Base-by-base conservation (phyloP, 2,329 filamentous ascomycete species). In the Beauveria brongniartii region DNA sequence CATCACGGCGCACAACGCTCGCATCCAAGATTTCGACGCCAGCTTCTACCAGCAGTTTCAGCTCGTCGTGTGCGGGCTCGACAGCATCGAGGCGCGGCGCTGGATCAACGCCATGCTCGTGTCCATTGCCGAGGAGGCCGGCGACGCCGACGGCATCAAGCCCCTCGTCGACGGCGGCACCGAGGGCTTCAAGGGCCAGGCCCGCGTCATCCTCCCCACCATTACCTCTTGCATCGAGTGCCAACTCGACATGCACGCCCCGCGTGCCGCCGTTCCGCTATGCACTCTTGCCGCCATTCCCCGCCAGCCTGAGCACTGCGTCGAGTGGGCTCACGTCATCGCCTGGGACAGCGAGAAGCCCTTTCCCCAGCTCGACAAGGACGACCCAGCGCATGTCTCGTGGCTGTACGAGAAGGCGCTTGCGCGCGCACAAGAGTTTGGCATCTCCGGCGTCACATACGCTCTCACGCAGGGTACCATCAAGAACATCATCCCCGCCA, bases 401-500 rank as follows among this genome's bases (percentile, higher is more conserved):
- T 99, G 94, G 94, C 82, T 99, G 4, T 97, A 91, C 74, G 82
- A 91, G 64, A 92, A 92, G 70, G 92, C 94, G 0, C 81, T 93
- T 18, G 76, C 82, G 52, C 89, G 94, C 41, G 92, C 94, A 0
- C 74, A 87, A 62, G 90, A 99, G 70, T 99, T 96, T 77, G 88
- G 89, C 68, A 99, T 99, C 67, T 74, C 85, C 0, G 95, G 94
- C 9, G 91, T 99, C 62, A 97, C 94, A 1, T 99, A 99, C 74
- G 88, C 90, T 6, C 86, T 97, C 73, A 97, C 95, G 0, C 94
- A 99, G 72, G 95, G 94, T 61, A 95, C 97, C 2, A 91, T 99
- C 69, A 99, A 99, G 76, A 99, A 99, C 75, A 99, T 99, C 74
- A 99, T 99, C 64, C 94, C 94, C 0, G 95, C 94, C 30, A 99